Percentiles rank a stretch among this genome's conserved stretches.
Conservation (phyloP, 2,329 filamentous ascomycete species). For the Drechslerella dactyloides region DNA sequence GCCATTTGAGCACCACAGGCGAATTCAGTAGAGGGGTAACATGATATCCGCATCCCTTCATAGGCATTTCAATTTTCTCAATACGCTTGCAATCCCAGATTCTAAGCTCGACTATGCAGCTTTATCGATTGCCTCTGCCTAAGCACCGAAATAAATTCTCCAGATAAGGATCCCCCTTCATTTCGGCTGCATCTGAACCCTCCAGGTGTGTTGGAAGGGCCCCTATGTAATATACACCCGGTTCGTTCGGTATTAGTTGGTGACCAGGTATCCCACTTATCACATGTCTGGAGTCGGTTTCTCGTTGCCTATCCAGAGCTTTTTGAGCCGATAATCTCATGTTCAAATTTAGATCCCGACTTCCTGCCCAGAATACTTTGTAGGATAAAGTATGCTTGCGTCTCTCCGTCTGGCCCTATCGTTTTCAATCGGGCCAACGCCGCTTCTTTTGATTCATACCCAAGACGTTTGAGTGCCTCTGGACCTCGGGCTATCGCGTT, state of each 20-base stretch:
- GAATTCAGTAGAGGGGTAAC: no score
- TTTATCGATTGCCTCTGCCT: no score
- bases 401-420: not conserved
- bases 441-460: conserved; percentile 30
- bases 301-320: not conserved
- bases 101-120: no score
- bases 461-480: conserved; percentile 33
- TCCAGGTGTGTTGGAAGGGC: not conserved
- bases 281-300: not conserved
- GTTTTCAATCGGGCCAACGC: conserved; percentile 15
- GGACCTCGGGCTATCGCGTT: conserved; percentile 34
- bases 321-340: not conserved
- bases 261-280: not conserved
- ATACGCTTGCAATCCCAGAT: no score
- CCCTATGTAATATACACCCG: not conserved
- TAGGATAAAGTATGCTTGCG: conserved; percentile 33
- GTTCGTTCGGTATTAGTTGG: no score
- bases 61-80: no score
- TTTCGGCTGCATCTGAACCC: not conserved
- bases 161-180: not conserved
- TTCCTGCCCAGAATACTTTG: conserved; percentile 35
- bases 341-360: conserved; percentile 5
- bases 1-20: no score
- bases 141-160: no score
- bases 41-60: no score